Conservation (phyloP, 176 grass and related monocot genomes). For the Eragrostis nindensis region DNA sequence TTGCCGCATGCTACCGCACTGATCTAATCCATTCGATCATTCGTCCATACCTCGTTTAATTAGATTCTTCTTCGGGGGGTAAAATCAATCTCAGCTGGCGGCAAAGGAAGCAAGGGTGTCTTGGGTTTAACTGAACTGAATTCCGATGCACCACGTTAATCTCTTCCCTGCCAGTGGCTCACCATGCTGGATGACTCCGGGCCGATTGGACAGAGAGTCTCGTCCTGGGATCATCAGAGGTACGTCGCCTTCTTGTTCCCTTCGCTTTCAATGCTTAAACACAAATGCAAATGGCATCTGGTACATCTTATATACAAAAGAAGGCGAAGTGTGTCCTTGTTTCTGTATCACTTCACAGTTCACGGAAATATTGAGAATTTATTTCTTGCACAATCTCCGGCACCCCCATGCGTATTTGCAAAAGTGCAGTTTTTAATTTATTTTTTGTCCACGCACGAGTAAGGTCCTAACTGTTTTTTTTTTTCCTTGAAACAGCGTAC, state of each 20-base stretch:
- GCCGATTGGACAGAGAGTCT: not conserved
- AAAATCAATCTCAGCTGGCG: too few relatives aligned
- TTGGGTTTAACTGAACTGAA: not conserved
- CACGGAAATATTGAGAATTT: too few relatives aligned
- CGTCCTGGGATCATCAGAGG: conserved; percentile 3
- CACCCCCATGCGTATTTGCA: not conserved
- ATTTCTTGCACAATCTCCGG: not conserved
- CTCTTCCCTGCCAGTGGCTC: not conserved
- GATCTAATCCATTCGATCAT: too few relatives aligned
- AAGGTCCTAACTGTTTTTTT: not conserved
- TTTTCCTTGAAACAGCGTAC: not conserved
- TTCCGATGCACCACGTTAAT: not conserved
- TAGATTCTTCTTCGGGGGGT: too few relatives aligned
- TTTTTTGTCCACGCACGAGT: not conserved
- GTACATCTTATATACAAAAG: not conserved
- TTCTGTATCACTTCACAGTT: not conserved
- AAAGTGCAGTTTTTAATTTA: not conserved
- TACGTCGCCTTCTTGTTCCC: not conserved
- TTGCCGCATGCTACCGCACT: too few relatives aligned
- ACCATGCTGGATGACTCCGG: not conserved
- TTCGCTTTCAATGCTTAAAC: not conserved
- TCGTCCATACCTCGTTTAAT: too few relatives aligned
- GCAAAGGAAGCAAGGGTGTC: not conserved
- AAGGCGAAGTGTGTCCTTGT: not conserved
- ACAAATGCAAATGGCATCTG: not conserved